These are phyloP conservation scores for Agaricus sinodeliciosus DNA, from an alignment of 768 basidiomycete species.

Conservation along the genomic window DNA sequence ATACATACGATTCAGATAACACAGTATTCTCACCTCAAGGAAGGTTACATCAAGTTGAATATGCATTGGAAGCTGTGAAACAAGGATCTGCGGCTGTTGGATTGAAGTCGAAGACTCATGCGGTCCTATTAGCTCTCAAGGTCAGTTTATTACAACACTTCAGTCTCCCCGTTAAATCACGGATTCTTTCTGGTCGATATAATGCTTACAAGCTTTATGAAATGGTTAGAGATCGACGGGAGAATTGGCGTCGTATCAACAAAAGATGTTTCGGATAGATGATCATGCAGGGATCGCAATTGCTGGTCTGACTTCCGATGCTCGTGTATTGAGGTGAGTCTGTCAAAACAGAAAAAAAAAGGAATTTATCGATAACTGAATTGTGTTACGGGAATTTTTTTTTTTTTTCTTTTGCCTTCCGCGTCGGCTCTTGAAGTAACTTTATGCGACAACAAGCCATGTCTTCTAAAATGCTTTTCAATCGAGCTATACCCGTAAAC, in stretches of 20 bases:
- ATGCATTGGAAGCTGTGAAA: constrained; percentile 98
- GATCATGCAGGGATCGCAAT: constrained; percentile 99
- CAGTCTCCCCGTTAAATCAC: too few relatives aligned
- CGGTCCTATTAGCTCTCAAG: constrained; percentile 89
- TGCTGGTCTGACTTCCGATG: constrained; percentile 97
- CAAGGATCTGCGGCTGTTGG: constrained; percentile 99
- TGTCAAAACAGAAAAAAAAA: not conserved
- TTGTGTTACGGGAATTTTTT: not conserved
- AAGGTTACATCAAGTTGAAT: constrained; percentile 94
- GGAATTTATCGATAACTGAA: too few relatives aligned
- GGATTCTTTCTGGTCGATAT: not conserved
- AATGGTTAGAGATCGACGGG: constrained; percentile 82
- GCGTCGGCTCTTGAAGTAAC: constrained; percentile 49
- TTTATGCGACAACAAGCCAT: constrained; percentile 99
- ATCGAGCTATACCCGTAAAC: constrained; percentile 90
- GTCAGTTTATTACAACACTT: constrained; percentile 30
- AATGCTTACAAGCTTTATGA: not conserved
- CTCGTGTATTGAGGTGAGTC: constrained; percentile 86
- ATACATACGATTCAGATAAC: constrained; percentile 98
- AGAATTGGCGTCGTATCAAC: constrained; percentile 98
- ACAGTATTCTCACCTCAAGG: constrained; percentile 97
- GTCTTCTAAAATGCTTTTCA: constrained; percentile 91
- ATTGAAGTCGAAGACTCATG: constrained; percentile 90
- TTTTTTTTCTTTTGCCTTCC: constrained; percentile 4
- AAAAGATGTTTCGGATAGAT: constrained; percentile 99